phyloP scores from a whole-genome alignment of 257 asterid species.

The Solanum bulbocastanum region DNA sequence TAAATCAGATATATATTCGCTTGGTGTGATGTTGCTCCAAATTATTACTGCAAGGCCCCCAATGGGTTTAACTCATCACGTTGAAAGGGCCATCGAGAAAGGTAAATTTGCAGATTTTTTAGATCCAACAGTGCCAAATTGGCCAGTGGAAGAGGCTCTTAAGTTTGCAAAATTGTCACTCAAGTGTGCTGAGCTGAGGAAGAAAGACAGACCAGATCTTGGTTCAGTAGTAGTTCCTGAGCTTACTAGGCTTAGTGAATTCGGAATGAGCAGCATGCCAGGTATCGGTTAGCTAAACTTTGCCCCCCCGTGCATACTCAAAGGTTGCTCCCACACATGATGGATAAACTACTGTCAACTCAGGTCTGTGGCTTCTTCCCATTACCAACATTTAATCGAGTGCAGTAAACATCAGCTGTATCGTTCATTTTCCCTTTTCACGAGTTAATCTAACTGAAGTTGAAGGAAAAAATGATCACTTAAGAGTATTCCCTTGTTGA shows the following conservation, averaged over 20 bases:
- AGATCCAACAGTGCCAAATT: conserved; percentile 61
- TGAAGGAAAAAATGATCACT: neutral
- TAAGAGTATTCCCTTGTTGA: neutral
- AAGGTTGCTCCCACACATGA: neutral
- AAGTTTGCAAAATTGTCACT: conserved; percentile 40
- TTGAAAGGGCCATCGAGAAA: conserved; percentile 39
- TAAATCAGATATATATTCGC: conserved; percentile 62
- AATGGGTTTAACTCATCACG: conserved; percentile 72
- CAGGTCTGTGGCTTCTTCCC: neutral
- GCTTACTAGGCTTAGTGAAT: conserved; percentile 42
- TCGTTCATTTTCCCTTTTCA: neutral
- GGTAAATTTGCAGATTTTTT: conserved; percentile 48
- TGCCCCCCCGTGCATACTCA: neutral
- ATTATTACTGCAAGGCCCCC: conserved; percentile 73
- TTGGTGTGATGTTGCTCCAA: conserved; percentile 63
- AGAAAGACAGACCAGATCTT: conserved; percentile 69
- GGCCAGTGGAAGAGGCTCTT: conserved; percentile 62
- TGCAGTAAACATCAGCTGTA: neutral
- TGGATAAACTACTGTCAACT: neutral
- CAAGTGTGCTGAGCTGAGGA: conserved; percentile 57
- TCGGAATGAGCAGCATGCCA: conserved; percentile 17
- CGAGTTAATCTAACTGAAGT: neutral
- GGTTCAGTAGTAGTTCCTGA: conserved; percentile 48
- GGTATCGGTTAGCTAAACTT: neutral
- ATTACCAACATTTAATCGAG: neutral